Evolutionary conservation across 1,284 basidiomycete genomes (phyloP).

Genomic region (Apiotrichum laibachii): DNA sequence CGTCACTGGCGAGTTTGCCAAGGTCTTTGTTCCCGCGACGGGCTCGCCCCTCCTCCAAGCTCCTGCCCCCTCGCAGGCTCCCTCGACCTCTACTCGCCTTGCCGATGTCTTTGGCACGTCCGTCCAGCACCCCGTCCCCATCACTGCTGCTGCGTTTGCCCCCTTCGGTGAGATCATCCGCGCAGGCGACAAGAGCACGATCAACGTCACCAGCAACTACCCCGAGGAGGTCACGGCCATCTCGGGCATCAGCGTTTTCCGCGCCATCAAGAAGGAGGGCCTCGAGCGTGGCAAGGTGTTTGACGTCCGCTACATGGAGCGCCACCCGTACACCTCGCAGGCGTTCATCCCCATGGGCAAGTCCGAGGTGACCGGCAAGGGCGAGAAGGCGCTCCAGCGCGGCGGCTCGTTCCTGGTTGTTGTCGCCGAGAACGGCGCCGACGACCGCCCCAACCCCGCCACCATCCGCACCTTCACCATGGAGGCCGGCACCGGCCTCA

Average conservation of each 20-base stretch:
- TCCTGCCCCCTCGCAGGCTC: not conserved
- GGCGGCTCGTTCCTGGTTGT: slow-evolving; percentile 59
- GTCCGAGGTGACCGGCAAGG: slow-evolving; percentile 46
- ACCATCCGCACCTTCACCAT: slow-evolving; percentile 54
- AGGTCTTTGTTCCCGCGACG: slow-evolving; percentile 35
- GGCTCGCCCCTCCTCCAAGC: slow-evolving; percentile 1
- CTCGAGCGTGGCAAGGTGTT: slow-evolving; percentile 56
- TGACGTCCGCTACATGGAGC: slow-evolving; percentile 51
- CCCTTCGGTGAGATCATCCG: slow-evolving; percentile 39
- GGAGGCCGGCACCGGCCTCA: slow-evolving; percentile 68
- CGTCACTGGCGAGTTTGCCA: slow-evolving; percentile 13
- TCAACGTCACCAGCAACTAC: slow-evolving; percentile 63
- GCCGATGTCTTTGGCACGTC: not conserved
- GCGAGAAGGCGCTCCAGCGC: slow-evolving; percentile 38
- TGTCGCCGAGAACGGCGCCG: slow-evolving; percentile 70
- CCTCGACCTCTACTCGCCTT: not conserved
- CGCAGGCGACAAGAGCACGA: slow-evolving; percentile 36
- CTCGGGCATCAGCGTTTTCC: slow-evolving; percentile 71
- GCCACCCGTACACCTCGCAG: slow-evolving; percentile 60
- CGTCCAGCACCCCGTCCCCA: slow-evolving; percentile 27
- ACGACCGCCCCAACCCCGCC: slow-evolving; percentile 70
- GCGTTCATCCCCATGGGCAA: slow-evolving; percentile 84
- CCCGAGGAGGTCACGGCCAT: slow-evolving; percentile 55
- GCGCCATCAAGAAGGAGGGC: slow-evolving; percentile 59
- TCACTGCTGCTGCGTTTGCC: slow-evolving; percentile 66